These are phyloP conservation scores for Vaccinium vitisidaea DNA, from an alignment of 148 eudicot species.

Conservation along the genomic window DNA sequence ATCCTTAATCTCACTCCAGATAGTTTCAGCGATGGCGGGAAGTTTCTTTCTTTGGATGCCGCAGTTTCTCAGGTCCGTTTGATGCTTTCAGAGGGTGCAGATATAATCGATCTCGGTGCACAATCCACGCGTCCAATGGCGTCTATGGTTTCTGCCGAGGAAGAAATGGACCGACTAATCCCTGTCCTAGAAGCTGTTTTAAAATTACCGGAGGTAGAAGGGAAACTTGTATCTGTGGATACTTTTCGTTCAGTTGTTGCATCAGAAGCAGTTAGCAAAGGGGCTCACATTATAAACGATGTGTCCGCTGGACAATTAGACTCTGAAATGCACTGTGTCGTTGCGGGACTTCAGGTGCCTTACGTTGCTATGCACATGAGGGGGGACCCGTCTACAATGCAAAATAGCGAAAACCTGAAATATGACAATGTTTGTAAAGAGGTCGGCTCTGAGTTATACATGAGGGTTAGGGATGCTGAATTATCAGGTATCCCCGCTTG, in stretches of 20 bases:
- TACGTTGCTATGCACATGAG: constrained; percentile 97
- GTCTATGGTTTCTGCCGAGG: constrained; percentile 54
- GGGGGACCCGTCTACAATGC: constrained; percentile 90
- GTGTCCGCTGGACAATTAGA: constrained; percentile 80
- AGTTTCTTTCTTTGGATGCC: constrained; percentile 51
- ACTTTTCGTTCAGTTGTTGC: constrained; percentile 86
- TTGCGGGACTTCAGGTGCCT: constrained; percentile 66
- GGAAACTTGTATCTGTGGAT: constrained; percentile 75
- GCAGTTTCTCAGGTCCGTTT: constrained; percentile 59
- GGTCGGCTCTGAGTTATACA: constrained; percentile 59
- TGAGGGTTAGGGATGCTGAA: constrained; percentile 56
- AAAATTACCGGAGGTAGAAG: constrained; percentile 57
- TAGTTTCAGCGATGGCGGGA: constrained; percentile 95
- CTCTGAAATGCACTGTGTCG: constrained; percentile 54
- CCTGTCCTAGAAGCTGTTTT: constrained; percentile 73
- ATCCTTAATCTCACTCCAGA: constrained; percentile 88
- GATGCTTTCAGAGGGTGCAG: constrained; percentile 78
- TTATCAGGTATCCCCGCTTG: constrained; percentile 78
- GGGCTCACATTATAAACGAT: constrained; percentile 83
- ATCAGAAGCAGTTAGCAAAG: constrained; percentile 67
- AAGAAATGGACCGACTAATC: constrained; percentile 75
- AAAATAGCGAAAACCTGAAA: constrained; percentile 53
- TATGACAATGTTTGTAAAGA: constrained; percentile 65
- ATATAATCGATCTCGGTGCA: constrained; percentile 91
- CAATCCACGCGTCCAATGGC: constrained; percentile 96